Evolutionary conservation across 2,329 filamentous ascomycete species (phyloP).

Genomic region (Colletotrichum viniferum): DNA sequence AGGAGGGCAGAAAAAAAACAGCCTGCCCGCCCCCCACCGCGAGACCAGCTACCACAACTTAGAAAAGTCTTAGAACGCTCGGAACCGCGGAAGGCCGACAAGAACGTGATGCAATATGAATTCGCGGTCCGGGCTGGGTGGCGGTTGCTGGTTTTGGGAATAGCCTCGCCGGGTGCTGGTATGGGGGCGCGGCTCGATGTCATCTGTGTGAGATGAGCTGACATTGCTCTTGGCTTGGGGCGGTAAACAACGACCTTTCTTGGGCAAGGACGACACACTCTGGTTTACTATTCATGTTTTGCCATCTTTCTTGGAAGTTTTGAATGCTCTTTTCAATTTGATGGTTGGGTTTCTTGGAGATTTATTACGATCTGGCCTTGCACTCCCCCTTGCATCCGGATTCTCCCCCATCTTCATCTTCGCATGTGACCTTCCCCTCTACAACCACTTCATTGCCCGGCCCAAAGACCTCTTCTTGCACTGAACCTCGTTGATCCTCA

Average conservation of each 20-base stretch:
- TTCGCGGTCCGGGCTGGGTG: conserved; percentile 1
- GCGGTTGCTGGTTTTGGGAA: not conserved
- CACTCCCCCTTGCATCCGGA: not conserved
- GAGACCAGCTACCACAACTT: not conserved
- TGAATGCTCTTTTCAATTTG: accelerated
- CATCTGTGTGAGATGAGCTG: not conserved
- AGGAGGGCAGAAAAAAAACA: not conserved
- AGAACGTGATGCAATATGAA: conserved; percentile 18
- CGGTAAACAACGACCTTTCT: not conserved
- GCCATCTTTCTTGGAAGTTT: not conserved
- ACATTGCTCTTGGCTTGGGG: not conserved
- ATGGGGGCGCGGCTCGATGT: not conserved
- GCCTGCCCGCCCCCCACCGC: not conserved
- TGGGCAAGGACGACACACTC: not conserved
- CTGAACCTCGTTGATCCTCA: conserved; percentile 25
- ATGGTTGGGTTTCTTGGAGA: not conserved
- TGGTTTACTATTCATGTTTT: not conserved
- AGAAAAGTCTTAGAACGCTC: not conserved
- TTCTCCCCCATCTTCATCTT: not conserved
- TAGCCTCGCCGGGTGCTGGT: conserved; percentile 1
- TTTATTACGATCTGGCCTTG: not conserved
- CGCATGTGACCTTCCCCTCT: not conserved
- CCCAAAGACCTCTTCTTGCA: conserved; percentile 4
- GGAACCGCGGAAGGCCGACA: not conserved
- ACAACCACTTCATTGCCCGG: not conserved